Evolutionary conservation across 2,329 filamentous ascomycete genomes (phyloP).

Genomic region (Ciborinia camelliae): DNA sequence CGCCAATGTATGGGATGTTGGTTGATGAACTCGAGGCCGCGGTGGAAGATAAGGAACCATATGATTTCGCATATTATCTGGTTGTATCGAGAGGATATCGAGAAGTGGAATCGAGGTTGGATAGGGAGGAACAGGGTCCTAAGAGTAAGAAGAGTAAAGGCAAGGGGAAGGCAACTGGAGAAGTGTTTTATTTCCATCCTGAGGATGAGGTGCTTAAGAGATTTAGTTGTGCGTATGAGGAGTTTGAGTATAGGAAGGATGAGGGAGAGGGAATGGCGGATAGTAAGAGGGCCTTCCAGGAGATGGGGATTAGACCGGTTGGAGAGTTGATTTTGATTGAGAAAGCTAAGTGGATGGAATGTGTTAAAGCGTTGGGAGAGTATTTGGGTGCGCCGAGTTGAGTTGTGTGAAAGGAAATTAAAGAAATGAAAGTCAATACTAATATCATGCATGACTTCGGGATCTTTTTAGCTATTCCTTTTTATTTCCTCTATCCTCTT

Average conservation of each 20-base stretch:
- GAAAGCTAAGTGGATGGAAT: conserved; percentile 67
- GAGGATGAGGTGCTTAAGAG: conserved; percentile 88
- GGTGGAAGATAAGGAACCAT: conserved; percentile 85
- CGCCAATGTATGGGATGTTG: conserved; percentile 93
- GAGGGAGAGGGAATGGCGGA: conserved; percentile 76
- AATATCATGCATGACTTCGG: not conserved
- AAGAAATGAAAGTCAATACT: conserved; percentile 21
- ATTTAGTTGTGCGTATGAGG: conserved; percentile 66
- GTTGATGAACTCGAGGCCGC: conserved; percentile 87
- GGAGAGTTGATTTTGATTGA: conserved; percentile 88
- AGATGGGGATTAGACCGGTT: conserved; percentile 79
- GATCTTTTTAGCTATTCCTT: not conserved
- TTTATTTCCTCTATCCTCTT: not conserved
- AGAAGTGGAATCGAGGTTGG: conserved; percentile 78
- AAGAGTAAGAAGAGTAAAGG: conserved; percentile 67
- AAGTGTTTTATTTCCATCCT: conserved; percentile 87
- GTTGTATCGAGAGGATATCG: conserved; percentile 89
- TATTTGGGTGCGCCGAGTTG: conserved; percentile 58
- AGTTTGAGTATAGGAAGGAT: conserved; percentile 75
- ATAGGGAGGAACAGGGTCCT: conserved; percentile 55
- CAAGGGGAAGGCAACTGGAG: conserved; percentile 43
- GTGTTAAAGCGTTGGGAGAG: conserved; percentile 71
- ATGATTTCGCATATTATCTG: conserved; percentile 89
- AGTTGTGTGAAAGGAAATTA: not conserved
- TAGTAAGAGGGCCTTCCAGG: conserved; percentile 91